Conservation (phyloP, 192 early-diverging fungal genomes). For the Backusella parvicylindrica region DNA sequence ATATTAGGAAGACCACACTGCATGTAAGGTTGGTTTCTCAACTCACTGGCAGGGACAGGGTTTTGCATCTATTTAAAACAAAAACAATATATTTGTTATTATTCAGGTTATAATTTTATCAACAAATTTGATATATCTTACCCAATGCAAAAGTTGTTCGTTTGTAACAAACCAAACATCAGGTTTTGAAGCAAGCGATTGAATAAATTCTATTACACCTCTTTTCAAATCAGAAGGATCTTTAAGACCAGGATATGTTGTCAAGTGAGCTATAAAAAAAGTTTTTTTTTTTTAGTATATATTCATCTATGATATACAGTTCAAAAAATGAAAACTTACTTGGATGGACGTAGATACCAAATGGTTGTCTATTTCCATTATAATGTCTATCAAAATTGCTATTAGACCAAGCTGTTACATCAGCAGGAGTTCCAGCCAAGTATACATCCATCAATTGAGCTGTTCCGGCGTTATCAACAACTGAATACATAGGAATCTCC, state of each 20-base stretch:
- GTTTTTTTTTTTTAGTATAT: not conserved
- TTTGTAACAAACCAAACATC: constrained; percentile 76
- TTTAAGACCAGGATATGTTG: constrained; percentile 24
- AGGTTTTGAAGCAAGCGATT: constrained; percentile 44
- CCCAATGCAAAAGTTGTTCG: constrained; percentile 64
- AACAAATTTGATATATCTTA: constrained; percentile 1
- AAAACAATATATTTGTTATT: too few relatives aligned
- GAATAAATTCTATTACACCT: constrained; percentile 48
- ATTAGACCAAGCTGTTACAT: constrained; percentile 45
- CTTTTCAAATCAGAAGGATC: constrained; percentile 21
- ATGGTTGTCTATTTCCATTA: constrained; percentile 48
- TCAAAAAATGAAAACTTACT: constrained; percentile 17
- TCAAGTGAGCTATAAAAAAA: constrained; percentile 35
- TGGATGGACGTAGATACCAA: constrained; percentile 48
- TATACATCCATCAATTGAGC: constrained; percentile 51
- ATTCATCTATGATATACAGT: not conserved
- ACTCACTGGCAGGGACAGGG: constrained; percentile 65
- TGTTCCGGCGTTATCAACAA: constrained; percentile 40
- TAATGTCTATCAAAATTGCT: constrained; percentile 55
- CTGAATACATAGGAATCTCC: constrained; percentile 64
- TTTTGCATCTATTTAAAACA: constrained; percentile 55
- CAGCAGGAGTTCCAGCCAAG: constrained; percentile 35
- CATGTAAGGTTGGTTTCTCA: constrained; percentile 66
- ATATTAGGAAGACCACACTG: constrained; percentile 52
- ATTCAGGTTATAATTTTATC: too few relatives aligned